phyloP scores from a whole-genome alignment of 176 grass and related monocot genomes.

The Leersia perrieri region DNA sequence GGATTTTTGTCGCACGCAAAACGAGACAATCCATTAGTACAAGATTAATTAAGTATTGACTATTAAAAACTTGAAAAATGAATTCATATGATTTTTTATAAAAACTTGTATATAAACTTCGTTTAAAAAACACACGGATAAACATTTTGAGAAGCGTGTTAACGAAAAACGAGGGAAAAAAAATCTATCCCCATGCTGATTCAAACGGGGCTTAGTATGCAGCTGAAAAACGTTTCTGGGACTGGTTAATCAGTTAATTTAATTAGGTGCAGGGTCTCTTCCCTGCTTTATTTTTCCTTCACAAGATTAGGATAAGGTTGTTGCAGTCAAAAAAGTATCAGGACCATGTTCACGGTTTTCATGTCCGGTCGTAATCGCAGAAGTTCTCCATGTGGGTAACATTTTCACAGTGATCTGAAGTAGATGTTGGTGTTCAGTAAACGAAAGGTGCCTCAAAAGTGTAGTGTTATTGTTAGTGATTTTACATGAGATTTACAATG shows the following conservation, averaged over 20 bases:
- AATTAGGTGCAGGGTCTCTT: background rate
- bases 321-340: constrained; percentile 22
- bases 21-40: too few relatives aligned
- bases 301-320: constrained; percentile 17
- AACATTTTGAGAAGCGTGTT: too few relatives aligned
- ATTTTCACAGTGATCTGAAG: background rate
- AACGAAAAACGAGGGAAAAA: too few relatives aligned
- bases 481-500: background rate
- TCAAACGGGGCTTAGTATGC: background rate
- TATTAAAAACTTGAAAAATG: too few relatives aligned
- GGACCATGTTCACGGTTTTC: constrained; percentile 20
- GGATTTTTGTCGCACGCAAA: too few relatives aligned
- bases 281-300: constrained; percentile 11
- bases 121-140: too few relatives aligned
- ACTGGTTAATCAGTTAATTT: background rate
- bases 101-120: too few relatives aligned
- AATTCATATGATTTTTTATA: too few relatives aligned
- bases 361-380: background rate
- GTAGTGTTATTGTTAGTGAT: constrained; percentile 2
- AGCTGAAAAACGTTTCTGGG: background rate
- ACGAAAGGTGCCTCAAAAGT: constrained; percentile 22
- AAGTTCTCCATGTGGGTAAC: background rate
- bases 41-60: too few relatives aligned
- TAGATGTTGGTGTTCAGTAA: background rate
- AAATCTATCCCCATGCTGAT: too few relatives aligned